phyloP scores from a whole-genome alignment of 805 yeast genomes.

The Hermanozyma aechmeae region DNA sequence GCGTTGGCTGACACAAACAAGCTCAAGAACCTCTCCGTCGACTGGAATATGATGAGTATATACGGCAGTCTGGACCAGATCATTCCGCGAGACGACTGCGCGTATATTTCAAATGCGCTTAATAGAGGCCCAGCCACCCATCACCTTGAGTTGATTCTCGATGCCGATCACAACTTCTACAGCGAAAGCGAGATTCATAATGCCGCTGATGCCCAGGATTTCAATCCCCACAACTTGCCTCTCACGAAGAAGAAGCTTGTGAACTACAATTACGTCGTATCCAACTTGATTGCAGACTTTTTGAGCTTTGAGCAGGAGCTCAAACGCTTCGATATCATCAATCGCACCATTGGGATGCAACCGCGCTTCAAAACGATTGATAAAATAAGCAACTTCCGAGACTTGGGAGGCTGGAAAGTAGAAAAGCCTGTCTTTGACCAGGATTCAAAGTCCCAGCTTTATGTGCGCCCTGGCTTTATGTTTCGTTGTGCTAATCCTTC shows the following conservation, averaged over 20 bases:
- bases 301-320: conserved; percentile 39
- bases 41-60: conserved; percentile 50
- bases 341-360: conserved; percentile 25
- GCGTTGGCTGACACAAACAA: conserved; percentile 37
- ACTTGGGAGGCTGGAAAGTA: conserved; percentile 67
- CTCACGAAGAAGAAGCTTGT: conserved; percentile 33
- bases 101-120: conserved; percentile 48
- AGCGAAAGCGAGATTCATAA: conserved; percentile 36
- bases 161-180: conserved; percentile 77
- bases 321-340: conserved; percentile 37
- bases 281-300: conserved; percentile 39
- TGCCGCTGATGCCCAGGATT: conserved; percentile 20
- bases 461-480: conserved; percentile 43
- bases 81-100: conserved; percentile 57
- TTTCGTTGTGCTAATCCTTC: conserved; percentile 60
- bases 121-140: conserved; percentile 41
- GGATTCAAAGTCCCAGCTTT: conserved; percentile 12
- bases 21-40: conserved; percentile 32
- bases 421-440: conserved; percentile 12
- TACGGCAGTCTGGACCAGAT: conserved; percentile 64
- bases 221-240: conserved; percentile 34
- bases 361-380: conserved; percentile 56
- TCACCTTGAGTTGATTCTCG: conserved; percentile 44
- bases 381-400: conserved; percentile 68
- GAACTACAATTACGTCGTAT: conserved; percentile 52